Base-by-base conservation (phyloP, 768 basidiomycete genomes). In the Termitomyces sp. region DNA sequence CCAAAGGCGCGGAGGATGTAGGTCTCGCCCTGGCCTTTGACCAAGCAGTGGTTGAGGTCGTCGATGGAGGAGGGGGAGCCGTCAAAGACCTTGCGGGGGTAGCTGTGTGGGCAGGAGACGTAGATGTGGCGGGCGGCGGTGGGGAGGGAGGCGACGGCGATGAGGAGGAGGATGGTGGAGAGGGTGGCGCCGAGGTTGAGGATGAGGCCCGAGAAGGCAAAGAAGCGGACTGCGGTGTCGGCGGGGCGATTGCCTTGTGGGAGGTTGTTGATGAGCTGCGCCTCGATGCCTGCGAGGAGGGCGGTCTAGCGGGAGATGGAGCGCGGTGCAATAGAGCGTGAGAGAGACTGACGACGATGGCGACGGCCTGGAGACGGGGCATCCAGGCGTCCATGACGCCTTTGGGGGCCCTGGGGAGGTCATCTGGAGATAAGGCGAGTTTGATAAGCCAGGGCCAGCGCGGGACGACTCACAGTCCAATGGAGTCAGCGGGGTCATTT, bases 101-200 rank as follows among this genome's bases (percentile, higher is more conserved):
- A 64, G 18, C 60, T 28, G 54, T 66, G 65, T 2, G 26, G 5
- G 41, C 65, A 66, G 4, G 63, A 62, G 38, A 61, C 58, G 49
- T 66, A 66, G 5, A 66, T 57, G 22, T 64, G 61, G 26, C 65
- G 63, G 18, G 65, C 65, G 26, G 63, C 44, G 18, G 63, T 61
- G 20, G 65, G 65, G 14, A 66, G 65, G 5, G 63, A 64, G 44
- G 65, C 63, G 28, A 66, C 61, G 35, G 61, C 61, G 44, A 66
- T 61, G 56, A 66, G 65, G 4, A 66, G 58, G 44, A 66, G 60
- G 52, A 64, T 66, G 45, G 65, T 58, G 43, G 65, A 66, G 35
- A 66, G 57, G 2, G 63, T 66, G 1, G 65, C 62, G 20, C 65
- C 65, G 26, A 66, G 60, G 49, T 66, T 66, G 49, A 66, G 61